Conservation (phyloP, 192 early-diverging fungal genomes). For the Spinellus fusiger region DNA sequence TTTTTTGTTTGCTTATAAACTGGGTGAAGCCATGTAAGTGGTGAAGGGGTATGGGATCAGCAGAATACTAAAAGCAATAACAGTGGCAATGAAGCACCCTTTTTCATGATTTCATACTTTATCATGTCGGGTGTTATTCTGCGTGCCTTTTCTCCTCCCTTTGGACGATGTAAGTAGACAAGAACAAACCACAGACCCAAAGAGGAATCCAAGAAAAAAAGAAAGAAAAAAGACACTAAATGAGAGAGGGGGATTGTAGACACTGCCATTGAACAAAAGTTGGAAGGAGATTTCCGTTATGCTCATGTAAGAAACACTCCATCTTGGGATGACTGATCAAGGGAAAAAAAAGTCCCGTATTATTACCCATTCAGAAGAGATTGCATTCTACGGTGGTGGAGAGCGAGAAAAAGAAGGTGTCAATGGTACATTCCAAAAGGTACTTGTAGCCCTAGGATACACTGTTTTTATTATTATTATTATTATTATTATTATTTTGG, state of each 20-base stretch:
- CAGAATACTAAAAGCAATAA: not conserved
- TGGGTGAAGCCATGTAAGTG: slow-evolving; percentile 57
- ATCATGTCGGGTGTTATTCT: slow-evolving; percentile 58
- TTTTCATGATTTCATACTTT: slow-evolving; percentile 57
- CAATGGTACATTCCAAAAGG: slow-evolving; percentile 55
- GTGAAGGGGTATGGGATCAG: not conserved
- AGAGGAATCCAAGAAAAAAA: too few species aligned
- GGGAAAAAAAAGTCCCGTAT: slow-evolving; percentile 47
- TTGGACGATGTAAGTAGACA: slow-evolving; percentile 56
- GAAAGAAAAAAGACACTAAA: too few species aligned
- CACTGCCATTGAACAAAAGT: slow-evolving; percentile 69
- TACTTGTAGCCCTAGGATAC: slow-evolving; percentile 13
- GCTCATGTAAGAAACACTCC: slow-evolving; percentile 50
- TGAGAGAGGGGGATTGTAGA: slow-evolving; percentile 25
- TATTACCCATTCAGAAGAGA: slow-evolving; percentile 80
- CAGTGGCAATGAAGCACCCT: slow-evolving; percentile 46
- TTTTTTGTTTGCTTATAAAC: slow-evolving; percentile 67
- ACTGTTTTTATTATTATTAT: not conserved
- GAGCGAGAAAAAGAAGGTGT: slow-evolving; percentile 63
- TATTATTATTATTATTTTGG: not conserved
- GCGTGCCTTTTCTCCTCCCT: slow-evolving; percentile 71
- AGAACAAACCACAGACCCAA: too few species aligned
- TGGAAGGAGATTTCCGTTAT: slow-evolving; percentile 78
- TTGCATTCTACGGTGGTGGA: slow-evolving; percentile 71
- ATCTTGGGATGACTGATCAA: not conserved